A percentile compares a stretch with the other conserved stretches of the same genome.
Evolutionary conservation across 176 grass and related monocot species (phyloP).

Genomic region (Raddia guianensis): DNA sequence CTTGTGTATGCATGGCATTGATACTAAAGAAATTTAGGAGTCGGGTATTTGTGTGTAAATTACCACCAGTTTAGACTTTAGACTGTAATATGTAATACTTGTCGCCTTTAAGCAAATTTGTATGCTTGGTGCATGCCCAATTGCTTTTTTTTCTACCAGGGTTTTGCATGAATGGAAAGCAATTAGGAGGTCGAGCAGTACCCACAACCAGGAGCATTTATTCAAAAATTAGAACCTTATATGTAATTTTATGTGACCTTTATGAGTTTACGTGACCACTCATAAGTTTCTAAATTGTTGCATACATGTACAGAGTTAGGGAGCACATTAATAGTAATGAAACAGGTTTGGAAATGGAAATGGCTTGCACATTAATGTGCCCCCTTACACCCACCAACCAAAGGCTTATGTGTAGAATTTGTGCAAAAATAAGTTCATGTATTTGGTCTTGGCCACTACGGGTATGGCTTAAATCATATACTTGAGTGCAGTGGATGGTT

Average conservation of each 20-base stretch:
- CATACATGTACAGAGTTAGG: neutral
- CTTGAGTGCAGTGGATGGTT: neutral
- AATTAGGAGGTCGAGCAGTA: neutral
- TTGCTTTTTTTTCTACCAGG: neutral
- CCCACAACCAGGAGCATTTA: neutral
- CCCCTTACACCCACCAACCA: neutral
- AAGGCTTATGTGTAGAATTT: conserved; percentile 14
- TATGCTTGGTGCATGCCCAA: neutral
- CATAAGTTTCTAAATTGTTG: neutral
- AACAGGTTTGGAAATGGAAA: neutral
- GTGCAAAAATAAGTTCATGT: neutral
- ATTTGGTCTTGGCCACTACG: neutral
- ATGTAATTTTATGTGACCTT: neutral
- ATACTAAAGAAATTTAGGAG: neutral
- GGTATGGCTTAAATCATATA: neutral
- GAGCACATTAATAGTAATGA: neutral
- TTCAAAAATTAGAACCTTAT: neutral
- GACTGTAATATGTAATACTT: neutral
- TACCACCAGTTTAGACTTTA: neutral
- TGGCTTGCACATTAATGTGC: neutral
- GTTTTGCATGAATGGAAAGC: neutral
- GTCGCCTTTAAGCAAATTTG: conserved; percentile 5
- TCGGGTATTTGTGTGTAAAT: neutral
- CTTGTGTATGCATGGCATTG: neutral
- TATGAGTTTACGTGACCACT: neutral